These are phyloP conservation scores for Trichaptum fuscoviolaceum DNA, from an alignment of 768 basidiomycete species.

Conservation along the genomic window DNA sequence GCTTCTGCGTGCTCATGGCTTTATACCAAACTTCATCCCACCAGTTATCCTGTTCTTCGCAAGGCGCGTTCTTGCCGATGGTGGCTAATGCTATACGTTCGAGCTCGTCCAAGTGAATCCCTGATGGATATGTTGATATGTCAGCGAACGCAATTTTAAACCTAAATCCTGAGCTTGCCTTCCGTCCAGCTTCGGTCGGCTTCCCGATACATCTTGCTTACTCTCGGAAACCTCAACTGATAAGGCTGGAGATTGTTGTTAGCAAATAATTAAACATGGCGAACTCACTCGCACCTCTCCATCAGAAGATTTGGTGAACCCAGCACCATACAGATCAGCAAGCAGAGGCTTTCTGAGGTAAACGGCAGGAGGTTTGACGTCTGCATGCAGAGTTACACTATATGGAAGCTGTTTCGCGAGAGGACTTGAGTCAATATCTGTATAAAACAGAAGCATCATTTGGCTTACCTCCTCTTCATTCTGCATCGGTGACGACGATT, in stretches of 20 bases:
- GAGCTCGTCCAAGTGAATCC: slow-evolving; percentile 39
- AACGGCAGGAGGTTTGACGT: slow-evolving; percentile 46
- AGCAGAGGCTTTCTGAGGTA: slow-evolving; percentile 60
- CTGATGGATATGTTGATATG: neutral
- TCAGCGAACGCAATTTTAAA: neutral
- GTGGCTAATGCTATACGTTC: slow-evolving; percentile 50
- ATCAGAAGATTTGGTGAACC: slow-evolving; percentile 65
- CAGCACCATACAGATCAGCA: slow-evolving; percentile 74
- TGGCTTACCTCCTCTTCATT: slow-evolving; percentile 19
- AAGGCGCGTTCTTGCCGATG: slow-evolving; percentile 45
- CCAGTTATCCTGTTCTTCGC: slow-evolving; percentile 50
- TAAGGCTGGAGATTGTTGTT: slow-evolving; percentile 48
- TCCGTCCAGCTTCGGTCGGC: slow-evolving; percentile 64
- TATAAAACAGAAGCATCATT: neutral
- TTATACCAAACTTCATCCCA: slow-evolving; percentile 29
- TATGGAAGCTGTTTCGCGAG: slow-evolving; percentile 39
- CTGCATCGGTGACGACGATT: slow-evolving; percentile 34
- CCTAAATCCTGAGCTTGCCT: slow-evolving; percentile 17
- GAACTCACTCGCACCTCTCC: slow-evolving; percentile 41
- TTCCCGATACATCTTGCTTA: slow-evolving; percentile 60
- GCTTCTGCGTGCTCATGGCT: neutral
- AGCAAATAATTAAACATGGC: slow-evolving; percentile 1
- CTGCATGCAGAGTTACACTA: slow-evolving; percentile 43
- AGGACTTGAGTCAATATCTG: slow-evolving; percentile 13
- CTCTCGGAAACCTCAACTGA: slow-evolving; percentile 77